These are phyloP conservation scores for Malbranchea cinnamomea DNA, from an alignment of 2,329 filamentous ascomycete species.

Conservation along the genomic window DNA sequence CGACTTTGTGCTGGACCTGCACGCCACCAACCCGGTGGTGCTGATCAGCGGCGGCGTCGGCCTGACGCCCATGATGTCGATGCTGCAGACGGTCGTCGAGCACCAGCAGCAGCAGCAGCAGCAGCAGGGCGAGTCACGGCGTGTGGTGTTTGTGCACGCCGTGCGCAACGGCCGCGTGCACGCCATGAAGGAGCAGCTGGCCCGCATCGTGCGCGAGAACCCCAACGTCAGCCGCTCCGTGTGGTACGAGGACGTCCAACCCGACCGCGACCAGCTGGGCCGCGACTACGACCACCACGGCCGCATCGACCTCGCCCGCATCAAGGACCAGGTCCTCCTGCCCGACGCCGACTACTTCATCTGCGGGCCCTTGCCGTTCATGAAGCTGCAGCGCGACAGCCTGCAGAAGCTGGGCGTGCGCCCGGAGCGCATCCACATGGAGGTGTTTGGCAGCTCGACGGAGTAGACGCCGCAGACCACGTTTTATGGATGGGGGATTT, in stretches of 20 bases:
- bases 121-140: slow-evolving; percentile 24
- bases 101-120: too few species aligned
- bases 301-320: slow-evolving; percentile 37
- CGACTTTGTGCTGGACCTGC: slow-evolving; percentile 37
- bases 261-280: slow-evolving; percentile 8
- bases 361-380: slow-evolving; percentile 42
- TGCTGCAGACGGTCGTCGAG: slow-evolving; percentile 37
- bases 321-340: slow-evolving; percentile 35
- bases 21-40: slow-evolving; percentile 30
- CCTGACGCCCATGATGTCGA: slow-evolving; percentile 41
- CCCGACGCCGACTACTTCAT: slow-evolving; percentile 48
- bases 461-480: too few species aligned
- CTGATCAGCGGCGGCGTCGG: slow-evolving; percentile 46
- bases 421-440: slow-evolving; percentile 14
- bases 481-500: too few species aligned
- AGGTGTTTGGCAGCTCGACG: slow-evolving; percentile 19
- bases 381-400: slow-evolving; percentile 11
- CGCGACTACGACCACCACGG: slow-evolving; percentile 40
- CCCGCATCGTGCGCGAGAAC: slow-evolving; percentile 8
- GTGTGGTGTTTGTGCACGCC: slow-evolving; percentile 13
- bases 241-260: slow-evolving; percentile 4
- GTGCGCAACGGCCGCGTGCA: slow-evolving; percentile 10
- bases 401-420: slow-evolving; percentile 13
- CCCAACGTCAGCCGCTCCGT: slow-evolving; percentile 1
- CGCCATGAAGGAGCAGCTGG: slow-evolving; percentile 12